phyloP scores from a whole-genome alignment of 2,329 filamentous ascomycete genomes.

The Exophiala viscosa region DNA sequence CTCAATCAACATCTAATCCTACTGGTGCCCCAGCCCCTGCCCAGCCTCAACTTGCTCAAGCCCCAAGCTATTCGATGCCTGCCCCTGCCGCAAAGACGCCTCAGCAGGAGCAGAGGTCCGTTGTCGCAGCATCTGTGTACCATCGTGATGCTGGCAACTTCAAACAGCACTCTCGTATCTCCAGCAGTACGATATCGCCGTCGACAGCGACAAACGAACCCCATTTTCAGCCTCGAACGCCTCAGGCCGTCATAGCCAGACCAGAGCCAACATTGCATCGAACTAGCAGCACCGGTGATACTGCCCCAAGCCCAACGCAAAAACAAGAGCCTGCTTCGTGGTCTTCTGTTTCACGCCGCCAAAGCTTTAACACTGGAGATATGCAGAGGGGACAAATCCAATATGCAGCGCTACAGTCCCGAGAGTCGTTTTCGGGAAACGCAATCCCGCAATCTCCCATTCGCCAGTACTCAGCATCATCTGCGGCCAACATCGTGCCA shows the following conservation, averaged over 20 bases:
- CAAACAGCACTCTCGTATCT: conserved; percentile 8
- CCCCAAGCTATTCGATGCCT: conserved; percentile 35
- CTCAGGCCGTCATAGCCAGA: conserved; percentile 27
- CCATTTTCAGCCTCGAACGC: conserved; percentile 30
- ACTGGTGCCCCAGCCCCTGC: conserved; percentile 16
- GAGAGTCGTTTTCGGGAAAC: conserved; percentile 6
- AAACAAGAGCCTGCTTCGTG: conserved; percentile 31
- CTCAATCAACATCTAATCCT: conserved; percentile 30
- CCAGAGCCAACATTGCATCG: conserved; percentile 31
- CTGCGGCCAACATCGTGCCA: conserved; percentile 19
- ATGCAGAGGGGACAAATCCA: conserved; percentile 2
- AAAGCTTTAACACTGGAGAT: conserved; percentile 26
- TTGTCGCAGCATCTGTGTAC: not conserved
- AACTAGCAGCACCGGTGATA: conserved; percentile 31
- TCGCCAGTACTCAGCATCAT: conserved; percentile 22
- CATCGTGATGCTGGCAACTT: conserved; percentile 4
- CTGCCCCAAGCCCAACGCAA: conserved; percentile 31
- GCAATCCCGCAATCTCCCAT: conserved; percentile 21
- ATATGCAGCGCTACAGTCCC: conserved; percentile 9
- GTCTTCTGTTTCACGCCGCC: conserved; percentile 28
- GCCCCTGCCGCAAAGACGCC: conserved; percentile 28
- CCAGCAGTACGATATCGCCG: conserved; percentile 13
- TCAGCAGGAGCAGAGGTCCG: conserved; percentile 5
- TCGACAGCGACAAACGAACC: conserved; percentile 25
- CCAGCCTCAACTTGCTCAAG: conserved; percentile 19